These are phyloP conservation scores for Kazachstania africana DNA, from an alignment of 805 yeast species.

Conservation along the genomic window DNA sequence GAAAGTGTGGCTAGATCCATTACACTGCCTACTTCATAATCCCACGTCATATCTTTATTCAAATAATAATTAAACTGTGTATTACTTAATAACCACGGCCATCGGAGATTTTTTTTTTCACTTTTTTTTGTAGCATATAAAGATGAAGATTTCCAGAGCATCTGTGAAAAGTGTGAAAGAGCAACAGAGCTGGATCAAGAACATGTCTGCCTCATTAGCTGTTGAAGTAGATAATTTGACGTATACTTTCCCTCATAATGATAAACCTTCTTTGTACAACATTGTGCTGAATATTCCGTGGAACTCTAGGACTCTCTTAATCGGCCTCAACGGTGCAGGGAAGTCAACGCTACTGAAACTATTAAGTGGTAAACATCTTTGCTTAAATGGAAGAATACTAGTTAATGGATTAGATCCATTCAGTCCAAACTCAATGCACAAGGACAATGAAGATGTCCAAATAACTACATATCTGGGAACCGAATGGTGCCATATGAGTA, in stretches of 20 bases:
- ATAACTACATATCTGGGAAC: conserved; percentile 81
- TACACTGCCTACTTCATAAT: no score
- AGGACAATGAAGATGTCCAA: conserved; percentile 30
- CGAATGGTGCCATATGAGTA: conserved; percentile 91
- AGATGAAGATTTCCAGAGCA: no score
- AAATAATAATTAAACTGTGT: no score
- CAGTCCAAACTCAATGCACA: conserved; percentile 34
- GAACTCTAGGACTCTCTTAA: conserved; percentile 62
- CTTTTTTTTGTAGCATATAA: no score
- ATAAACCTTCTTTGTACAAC: conserved; percentile 55
- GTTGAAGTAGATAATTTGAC: conserved; percentile 54
- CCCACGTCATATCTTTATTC: no score
- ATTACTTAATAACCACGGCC: no score
- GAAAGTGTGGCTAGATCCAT: no score
- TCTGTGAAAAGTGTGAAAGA: no score
- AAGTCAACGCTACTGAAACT: conserved; percentile 79
- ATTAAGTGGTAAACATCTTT: conserved; percentile 83
- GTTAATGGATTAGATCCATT: conserved; percentile 89
- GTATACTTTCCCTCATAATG: conserved; percentile 52
- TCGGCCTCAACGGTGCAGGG: conserved; percentile 97
- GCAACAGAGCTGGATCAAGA: neutral
- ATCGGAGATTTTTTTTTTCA: no score
- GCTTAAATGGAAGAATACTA: conserved; percentile 54
- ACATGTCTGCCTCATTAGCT: conserved; percentile 20
- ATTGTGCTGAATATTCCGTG: conserved; percentile 52